These are phyloP conservation scores for Xerocomus nothofagi DNA, from an alignment of 1,284 basidiomycete species.

Conservation along the genomic window DNA sequence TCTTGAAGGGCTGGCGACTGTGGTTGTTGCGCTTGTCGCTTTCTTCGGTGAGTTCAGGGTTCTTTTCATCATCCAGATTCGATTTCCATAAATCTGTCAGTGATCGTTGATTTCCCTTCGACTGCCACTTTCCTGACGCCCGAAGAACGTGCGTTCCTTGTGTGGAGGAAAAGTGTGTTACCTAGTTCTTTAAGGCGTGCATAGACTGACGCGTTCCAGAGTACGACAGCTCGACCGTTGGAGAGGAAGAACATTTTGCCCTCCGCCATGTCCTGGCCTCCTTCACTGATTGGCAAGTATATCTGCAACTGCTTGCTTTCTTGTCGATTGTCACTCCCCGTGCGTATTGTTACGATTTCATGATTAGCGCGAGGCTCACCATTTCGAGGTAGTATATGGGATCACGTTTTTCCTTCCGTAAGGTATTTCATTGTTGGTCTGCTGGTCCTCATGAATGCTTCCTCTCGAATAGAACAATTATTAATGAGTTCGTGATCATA, in stretches of 20 bases:
- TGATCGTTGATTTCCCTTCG: slow-evolving; percentile 50
- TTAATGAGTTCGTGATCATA: slow-evolving; percentile 44
- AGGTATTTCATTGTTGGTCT: slow-evolving; percentile 23
- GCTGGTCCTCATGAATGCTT: background rate
- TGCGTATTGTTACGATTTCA: slow-evolving; percentile 35
- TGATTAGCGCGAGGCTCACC: background rate
- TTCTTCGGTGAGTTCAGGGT: slow-evolving; percentile 27
- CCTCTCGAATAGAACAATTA: slow-evolving; percentile 52
- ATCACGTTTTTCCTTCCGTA: slow-evolving; percentile 69
- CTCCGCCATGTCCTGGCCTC: slow-evolving; percentile 54
- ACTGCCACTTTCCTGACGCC: slow-evolving; percentile 48
- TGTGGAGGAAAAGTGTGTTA: slow-evolving; percentile 55
- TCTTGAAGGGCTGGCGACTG: slow-evolving; percentile 43
- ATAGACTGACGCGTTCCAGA: slow-evolving; percentile 11
- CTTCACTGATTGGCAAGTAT: slow-evolving; percentile 64
- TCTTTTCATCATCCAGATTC: background rate
- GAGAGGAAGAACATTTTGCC: slow-evolving; percentile 63
- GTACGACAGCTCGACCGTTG: slow-evolving; percentile 64
- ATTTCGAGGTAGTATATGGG: slow-evolving; percentile 43
- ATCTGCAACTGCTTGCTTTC: slow-evolving; percentile 44
- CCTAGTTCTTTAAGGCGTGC: background rate
- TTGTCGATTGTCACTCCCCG: slow-evolving; percentile 59
- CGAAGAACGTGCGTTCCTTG: slow-evolving; percentile 46
- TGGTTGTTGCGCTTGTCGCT: slow-evolving; percentile 34
- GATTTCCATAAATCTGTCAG: slow-evolving; percentile 20